Conservation (phyloP, 306 rosid genomes). For the Pyrus pyrifolia region DNA sequence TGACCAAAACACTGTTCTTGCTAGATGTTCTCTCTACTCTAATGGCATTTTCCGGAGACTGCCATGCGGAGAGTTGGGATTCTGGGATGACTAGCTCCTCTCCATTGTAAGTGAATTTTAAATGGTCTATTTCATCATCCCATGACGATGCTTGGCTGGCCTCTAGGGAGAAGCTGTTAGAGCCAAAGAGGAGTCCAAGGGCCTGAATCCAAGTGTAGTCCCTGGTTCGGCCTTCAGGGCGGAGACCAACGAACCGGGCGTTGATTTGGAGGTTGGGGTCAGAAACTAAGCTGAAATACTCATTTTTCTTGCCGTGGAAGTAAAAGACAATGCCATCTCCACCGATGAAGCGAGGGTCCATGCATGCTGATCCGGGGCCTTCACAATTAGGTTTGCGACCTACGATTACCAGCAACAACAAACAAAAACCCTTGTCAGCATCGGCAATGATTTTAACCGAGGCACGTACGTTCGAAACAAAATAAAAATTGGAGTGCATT, state of each 20-base stretch:
- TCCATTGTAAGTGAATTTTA: conserved; percentile 47
- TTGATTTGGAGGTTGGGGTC: conserved; percentile 62
- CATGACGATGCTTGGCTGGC: conserved; percentile 46
- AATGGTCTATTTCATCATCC: conserved; percentile 43
- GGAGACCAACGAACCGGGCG: conserved; percentile 62
- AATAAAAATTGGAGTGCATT: too few species aligned
- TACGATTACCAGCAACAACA: conserved; percentile 10
- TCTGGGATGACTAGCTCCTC: conserved; percentile 44
- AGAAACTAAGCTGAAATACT: conserved; percentile 68
- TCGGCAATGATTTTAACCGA: neutral
- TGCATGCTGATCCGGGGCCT: conserved; percentile 72
- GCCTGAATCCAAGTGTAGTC: conserved; percentile 93
- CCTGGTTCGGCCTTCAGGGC: conserved; percentile 52
- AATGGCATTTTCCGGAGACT: conserved; percentile 23
- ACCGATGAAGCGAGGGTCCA: conserved; percentile 83
- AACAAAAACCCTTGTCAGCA: neutral
- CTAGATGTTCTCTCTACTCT: conserved; percentile 57
- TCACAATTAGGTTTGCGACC: conserved; percentile 63
- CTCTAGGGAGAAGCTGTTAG: conserved; percentile 50
- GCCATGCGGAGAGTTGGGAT: conserved; percentile 44
- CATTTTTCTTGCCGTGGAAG: conserved; percentile 68
- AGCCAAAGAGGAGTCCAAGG: conserved; percentile 54
- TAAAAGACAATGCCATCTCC: conserved; percentile 78
- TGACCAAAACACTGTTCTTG: conserved; percentile 48
- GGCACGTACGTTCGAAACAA: neutral